Percentiles rank a stretch among this genome's conserved stretches.
Conservation (phyloP, 192 early-diverging fungal genomes). For the Mycoemilia scoparia region DNA sequence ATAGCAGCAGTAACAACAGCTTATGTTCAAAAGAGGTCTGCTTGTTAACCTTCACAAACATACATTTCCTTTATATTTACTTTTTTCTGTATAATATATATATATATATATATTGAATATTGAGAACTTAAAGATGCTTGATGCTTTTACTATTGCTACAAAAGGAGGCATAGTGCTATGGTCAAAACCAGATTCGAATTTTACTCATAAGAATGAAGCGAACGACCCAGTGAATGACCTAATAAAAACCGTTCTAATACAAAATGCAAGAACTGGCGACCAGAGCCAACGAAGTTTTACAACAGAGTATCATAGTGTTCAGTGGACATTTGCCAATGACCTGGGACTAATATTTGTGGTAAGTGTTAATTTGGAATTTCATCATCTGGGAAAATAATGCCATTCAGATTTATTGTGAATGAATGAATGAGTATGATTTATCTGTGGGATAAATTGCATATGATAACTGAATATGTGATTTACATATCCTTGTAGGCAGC, state of each 20-base stretch:
- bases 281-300: conserved; percentile 31
- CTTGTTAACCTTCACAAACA: no score
- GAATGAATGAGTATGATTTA: no score
- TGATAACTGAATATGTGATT: no score
- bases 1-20: no score
- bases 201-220: no score
- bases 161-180: conserved; percentile 79
- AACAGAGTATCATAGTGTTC: conserved; percentile 44
- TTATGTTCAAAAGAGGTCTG: no score
- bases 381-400: background rate
- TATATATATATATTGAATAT: no score
- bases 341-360: conserved; percentile 63
- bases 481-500: conserved; percentile 47
- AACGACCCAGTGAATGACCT: conserved; percentile 56
- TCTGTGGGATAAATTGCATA: background rate
- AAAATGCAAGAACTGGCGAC: conserved; percentile 36
- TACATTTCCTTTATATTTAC: no score
- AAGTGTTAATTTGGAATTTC: no score
- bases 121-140: conserved; percentile 52
- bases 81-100: no score
- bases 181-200: conserved; percentile 46
- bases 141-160: conserved; percentile 64
- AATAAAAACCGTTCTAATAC: conserved; percentile 61
- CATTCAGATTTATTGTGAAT: no score
- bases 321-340: conserved; percentile 71